phyloP scores from a whole-genome alignment of 1,139 yeast genomes.

The Suhomyces atakaporum region DNA sequence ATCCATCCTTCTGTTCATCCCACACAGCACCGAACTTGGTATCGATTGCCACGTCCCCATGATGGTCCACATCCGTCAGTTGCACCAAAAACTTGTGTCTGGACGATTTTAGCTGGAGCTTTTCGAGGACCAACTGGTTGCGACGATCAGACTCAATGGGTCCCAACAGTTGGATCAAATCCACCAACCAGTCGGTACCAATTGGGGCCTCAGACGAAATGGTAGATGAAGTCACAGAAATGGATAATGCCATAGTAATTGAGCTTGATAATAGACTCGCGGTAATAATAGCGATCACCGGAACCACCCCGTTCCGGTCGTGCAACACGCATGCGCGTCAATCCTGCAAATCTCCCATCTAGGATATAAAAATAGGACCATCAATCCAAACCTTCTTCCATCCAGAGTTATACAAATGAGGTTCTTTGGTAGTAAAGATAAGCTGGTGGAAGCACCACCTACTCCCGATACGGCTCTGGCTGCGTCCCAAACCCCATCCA shows the following conservation, averaged over 20 bases:
- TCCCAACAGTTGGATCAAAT: slow-evolving; percentile 7
- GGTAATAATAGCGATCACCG: too few relatives aligned
- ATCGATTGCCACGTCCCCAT: slow-evolving; percentile 19
- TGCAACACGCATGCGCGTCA: neutral
- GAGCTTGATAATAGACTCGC: neutral
- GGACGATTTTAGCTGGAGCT: slow-evolving; percentile 33
- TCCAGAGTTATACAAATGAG: slow-evolving; percentile 3
- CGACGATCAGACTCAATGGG: slow-evolving; percentile 5
- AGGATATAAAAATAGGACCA: too few relatives aligned
- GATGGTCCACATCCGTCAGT: slow-evolving; percentile 22
- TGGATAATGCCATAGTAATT: neutral
- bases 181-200: slow-evolving; percentile 8
- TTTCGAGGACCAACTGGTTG: slow-evolving; percentile 19
- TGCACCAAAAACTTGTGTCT: slow-evolving; percentile 40
- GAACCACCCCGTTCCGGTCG: neutral
- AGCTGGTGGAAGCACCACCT: slow-evolving; percentile 5
- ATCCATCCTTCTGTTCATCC: slow-evolving; percentile 44
- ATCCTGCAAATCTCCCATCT: neutral
- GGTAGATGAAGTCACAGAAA: slow-evolving; percentile 7
- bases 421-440: slow-evolving; percentile 8
- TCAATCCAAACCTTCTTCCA: neutral
- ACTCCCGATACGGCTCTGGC: slow-evolving; percentile 10
- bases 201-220: slow-evolving; percentile 15
- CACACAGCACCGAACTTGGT: slow-evolving; percentile 41
- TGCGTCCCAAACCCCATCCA: slow-evolving; percentile 11